These are phyloP conservation scores for Nephelium lappaceum DNA, from an alignment of 345 rosid species.

Conservation along the genomic window DNA sequence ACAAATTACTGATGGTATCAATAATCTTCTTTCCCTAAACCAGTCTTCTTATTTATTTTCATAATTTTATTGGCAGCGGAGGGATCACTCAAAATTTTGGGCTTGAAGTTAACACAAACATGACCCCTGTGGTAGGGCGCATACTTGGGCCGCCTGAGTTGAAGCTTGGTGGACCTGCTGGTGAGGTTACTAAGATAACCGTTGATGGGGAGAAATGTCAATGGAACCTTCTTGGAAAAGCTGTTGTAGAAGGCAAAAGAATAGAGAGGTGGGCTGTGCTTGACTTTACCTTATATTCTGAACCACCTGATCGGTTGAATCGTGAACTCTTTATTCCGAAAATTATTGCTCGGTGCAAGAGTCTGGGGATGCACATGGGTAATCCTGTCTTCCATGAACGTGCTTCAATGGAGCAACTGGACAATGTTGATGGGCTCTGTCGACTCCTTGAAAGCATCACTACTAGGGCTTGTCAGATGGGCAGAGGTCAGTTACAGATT, in stretches of 20 bases:
- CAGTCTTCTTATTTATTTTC: neutral
- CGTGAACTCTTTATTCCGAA: conserved; percentile 34
- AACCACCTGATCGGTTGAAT: conserved; percentile 27
- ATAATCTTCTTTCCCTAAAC: neutral
- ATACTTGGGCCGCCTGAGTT: conserved; percentile 71
- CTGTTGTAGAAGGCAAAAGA: conserved; percentile 62
- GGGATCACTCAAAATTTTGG: conserved; percentile 60
- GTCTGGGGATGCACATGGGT: conserved; percentile 61
- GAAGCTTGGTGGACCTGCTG: conserved; percentile 47
- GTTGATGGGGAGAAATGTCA: conserved; percentile 68
- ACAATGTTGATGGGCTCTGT: conserved; percentile 37
- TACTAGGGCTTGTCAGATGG: conserved; percentile 28
- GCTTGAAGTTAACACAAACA: conserved; percentile 52
- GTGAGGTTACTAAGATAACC: conserved; percentile 35
- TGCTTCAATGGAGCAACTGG: conserved; percentile 48
- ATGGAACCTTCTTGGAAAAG: conserved; percentile 71
- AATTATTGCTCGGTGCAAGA: conserved; percentile 49
- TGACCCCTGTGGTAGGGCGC: conserved; percentile 76
- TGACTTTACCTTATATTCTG: conserved; percentile 55
- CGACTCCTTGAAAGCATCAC: conserved; percentile 45
- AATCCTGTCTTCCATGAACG: conserved; percentile 35
- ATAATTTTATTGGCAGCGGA: conserved; percentile 51
- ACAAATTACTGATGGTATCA: neutral
- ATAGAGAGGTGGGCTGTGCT: conserved; percentile 74
- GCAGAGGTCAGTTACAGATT: conserved; percentile 51